Base-by-base conservation (phyloP, 805 yeast species). In the Torulaspora gathmanii region DNA sequence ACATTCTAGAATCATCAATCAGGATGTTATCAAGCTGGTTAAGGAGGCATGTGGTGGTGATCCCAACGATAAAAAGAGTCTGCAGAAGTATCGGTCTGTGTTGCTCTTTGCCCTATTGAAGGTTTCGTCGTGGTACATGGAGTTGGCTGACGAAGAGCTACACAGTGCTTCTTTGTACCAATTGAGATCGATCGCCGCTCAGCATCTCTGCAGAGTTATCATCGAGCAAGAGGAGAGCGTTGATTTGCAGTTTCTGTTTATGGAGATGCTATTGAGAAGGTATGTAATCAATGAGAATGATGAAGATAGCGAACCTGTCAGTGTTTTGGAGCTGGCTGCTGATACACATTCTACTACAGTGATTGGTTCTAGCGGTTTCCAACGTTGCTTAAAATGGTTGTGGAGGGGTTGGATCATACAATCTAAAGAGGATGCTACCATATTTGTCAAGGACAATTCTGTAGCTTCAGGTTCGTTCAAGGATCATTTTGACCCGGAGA, bases 351-450 rank as follows among this genome's bases (percentile, higher is more conserved):
- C 85, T 9, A 81, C 90, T 7, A 73, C 75, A 17, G 82, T 87
- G 13, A 86, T 89, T 55, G 82, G 88, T 2, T 79, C 95, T 0
- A 70, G 83, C 7, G 96, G 95, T 0, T 88, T 79, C 63, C 95
- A 88, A 64, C 70, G 95, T 43, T 86, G 95, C 67, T 75, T 87
- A 57, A 80, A 82, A 53, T 88, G 95, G 95, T 65, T 88, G 39
- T 88, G 96, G 96, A 71, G 90, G 45, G 96, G 96, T 23, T 86
- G 95, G 95, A 85, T 88, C 50, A 74, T 85, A 40, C 95, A 87
- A 65, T 77, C 83, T 17, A 77, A 80, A 10, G 64, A 62, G 11
- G 87, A 86, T 58, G 86, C 93, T 5, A 73, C 77, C 19, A 79
- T 80, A 12, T 88, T 83, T 55, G 81, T 78, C 20, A 58, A 82